Conservation (phyloP, 2,329 filamentous ascomycete genomes). For the Trichoderma lentiforme region DNA sequence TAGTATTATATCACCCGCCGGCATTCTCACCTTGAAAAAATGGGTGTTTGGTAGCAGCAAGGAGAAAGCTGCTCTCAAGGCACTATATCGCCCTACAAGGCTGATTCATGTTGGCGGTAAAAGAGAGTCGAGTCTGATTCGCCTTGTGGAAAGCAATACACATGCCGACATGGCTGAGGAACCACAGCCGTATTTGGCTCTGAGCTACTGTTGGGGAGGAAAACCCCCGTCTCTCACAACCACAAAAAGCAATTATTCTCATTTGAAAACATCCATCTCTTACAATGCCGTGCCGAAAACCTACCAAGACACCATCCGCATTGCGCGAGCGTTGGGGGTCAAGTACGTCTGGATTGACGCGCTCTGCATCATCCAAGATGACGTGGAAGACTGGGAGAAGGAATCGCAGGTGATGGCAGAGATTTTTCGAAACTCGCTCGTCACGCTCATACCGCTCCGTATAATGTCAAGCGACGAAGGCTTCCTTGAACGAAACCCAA, state of each 20-base stretch:
- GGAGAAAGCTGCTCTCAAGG: neutral
- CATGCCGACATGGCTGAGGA: neutral
- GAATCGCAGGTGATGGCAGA: slow-evolving; percentile 1
- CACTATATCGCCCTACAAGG: neutral
- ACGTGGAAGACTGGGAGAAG: neutral
- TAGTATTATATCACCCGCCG: neutral
- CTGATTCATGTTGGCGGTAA: neutral
- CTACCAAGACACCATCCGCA: neutral
- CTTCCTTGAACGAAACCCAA: neutral
- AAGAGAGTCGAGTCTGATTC: neutral
- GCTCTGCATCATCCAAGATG: slow-evolving; percentile 6
- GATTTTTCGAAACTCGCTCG: neutral
- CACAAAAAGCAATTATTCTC: neutral
- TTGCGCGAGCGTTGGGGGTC: neutral
- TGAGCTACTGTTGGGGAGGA: slow-evolving; percentile 6
- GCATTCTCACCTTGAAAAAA: neutral
- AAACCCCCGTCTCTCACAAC: neutral
- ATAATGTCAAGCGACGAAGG: neutral
- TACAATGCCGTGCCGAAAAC: neutral
- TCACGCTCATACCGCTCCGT: neutral
- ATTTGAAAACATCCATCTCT: neutral
- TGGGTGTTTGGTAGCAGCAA: neutral
- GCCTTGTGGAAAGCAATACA: neutral
- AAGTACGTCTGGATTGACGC: slow-evolving; percentile 13
- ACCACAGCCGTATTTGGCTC: neutral